Evolutionary conservation across 306 rosid genomes (phyloP).

Genomic region (Gynostemma pentaphyllum): DNA sequence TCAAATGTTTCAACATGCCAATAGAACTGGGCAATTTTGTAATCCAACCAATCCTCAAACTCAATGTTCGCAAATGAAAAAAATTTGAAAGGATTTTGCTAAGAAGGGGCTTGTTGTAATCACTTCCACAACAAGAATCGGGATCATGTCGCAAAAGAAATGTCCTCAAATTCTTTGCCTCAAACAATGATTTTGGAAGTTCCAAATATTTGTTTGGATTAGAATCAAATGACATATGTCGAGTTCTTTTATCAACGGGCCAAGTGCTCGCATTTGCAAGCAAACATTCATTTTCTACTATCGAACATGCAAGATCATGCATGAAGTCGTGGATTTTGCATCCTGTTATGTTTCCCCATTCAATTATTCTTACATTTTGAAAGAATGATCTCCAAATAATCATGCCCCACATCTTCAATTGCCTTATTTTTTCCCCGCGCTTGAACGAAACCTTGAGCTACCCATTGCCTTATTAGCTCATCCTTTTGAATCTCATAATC

Average conservation of each 20-base stretch:
- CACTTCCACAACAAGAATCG: fast-evolving
- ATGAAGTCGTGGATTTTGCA: conserved; percentile 22
- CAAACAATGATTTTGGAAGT: background rate
- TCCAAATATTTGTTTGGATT: background rate
- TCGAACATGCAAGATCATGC: conserved; percentile 21
- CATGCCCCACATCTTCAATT: conserved; percentile 27
- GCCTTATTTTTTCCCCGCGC: conserved; percentile 1
- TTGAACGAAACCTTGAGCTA: conserved; percentile 31
- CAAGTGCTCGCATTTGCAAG: background rate
- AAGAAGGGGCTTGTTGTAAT: background rate
- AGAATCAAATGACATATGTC: conserved; percentile 1
- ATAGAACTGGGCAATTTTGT: background rate
- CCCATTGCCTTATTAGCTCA: conserved; percentile 23
- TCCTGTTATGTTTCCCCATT: background rate
- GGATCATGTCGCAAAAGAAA: background rate
- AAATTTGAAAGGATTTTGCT: background rate
- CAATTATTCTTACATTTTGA: background rate
- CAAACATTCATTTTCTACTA: background rate
- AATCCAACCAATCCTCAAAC: background rate
- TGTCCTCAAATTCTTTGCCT: conserved; percentile 15
- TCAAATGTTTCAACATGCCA: conserved; percentile 2
- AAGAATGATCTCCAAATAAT: conserved; percentile 29
- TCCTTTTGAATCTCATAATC: conserved; percentile 10
- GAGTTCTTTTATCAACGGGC: background rate
- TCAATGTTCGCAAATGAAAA: conserved; percentile 15